Evolutionary conservation across 495 filamentous ascomycete genomes (phyloP).

Genomic region (Penicillium alfredii): DNA sequence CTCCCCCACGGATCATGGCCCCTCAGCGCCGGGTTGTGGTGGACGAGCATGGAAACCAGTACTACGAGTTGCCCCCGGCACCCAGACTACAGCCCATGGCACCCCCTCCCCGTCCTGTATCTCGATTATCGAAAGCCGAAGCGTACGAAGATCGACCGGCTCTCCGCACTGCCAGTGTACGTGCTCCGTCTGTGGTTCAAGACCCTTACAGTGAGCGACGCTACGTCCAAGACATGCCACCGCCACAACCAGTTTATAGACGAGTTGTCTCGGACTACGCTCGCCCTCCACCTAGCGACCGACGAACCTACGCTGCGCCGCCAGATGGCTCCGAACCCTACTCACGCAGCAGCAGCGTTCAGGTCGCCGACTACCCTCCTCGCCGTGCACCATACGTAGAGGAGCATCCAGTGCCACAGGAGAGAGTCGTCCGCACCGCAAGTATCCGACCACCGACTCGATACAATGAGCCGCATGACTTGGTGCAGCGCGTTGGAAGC

Average conservation of each 20-base stretch:
- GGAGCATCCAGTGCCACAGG: constrained; percentile 41
- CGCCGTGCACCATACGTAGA: constrained; percentile 36
- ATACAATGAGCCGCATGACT: constrained; percentile 49
- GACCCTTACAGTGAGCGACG: constrained; percentile 38
- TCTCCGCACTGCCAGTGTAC: constrained; percentile 32
- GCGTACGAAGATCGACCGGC: constrained; percentile 33
- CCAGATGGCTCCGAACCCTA: constrained; percentile 33
- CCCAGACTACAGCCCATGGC: constrained; percentile 44
- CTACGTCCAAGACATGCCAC: constrained; percentile 44
- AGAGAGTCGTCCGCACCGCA: constrained; percentile 49
- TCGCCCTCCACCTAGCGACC: constrained; percentile 29
- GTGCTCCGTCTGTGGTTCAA: constrained; percentile 38
- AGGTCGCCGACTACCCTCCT: constrained; percentile 37
- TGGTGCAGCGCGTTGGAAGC: constrained; percentile 45
- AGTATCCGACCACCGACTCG: constrained; percentile 54
- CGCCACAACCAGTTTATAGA: constrained; percentile 35
- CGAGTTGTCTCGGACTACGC: constrained; percentile 38
- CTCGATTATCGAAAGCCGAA: constrained; percentile 29
- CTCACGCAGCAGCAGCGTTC: constrained; percentile 35
- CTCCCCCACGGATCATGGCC: constrained; percentile 46
- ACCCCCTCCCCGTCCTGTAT: constrained; percentile 36
- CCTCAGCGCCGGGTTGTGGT: constrained; percentile 60
- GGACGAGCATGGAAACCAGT: constrained; percentile 66
- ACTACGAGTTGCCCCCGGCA: constrained; percentile 52
- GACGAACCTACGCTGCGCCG: constrained; percentile 27